A percentile compares a stretch with the other conserved stretches of the same genome.
Conservation (phyloP, 2,329 filamentous ascomycete genomes). For the Elsinoe perseae region DNA sequence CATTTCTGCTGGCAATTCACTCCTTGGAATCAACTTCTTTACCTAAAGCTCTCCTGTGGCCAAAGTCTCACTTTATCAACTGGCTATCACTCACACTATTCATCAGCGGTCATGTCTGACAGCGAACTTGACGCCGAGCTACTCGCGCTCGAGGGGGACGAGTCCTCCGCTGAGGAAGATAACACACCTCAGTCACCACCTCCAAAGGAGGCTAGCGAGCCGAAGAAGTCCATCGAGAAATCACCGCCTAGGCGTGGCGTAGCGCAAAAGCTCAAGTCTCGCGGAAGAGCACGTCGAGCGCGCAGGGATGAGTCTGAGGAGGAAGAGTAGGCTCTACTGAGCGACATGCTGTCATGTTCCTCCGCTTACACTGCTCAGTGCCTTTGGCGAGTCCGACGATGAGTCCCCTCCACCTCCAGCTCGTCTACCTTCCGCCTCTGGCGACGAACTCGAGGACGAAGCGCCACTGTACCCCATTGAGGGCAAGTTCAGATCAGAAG, state of each 20-base stretch:
- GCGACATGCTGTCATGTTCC: background rate
- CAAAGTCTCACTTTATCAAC: background rate
- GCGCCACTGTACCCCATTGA: constrained; percentile 75
- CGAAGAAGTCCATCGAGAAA: constrained; percentile 26
- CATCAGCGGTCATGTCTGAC: constrained; percentile 60
- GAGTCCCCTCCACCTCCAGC: constrained; percentile 41
- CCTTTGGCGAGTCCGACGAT: constrained; percentile 68
- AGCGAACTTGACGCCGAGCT: constrained; percentile 76
- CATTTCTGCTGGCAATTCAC: background rate
- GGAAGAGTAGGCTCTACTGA: constrained; percentile 61
- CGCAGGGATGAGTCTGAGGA: constrained; percentile 56
- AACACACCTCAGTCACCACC: constrained; percentile 50
- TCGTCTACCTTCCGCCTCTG: constrained; percentile 30
- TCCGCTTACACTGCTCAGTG: constrained; percentile 13
- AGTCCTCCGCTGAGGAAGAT: constrained; percentile 43
- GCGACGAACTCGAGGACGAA: constrained; percentile 44
- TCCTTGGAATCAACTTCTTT: background rate
- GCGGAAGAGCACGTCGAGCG: constrained; percentile 30
- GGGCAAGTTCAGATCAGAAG: constrained; percentile 61
- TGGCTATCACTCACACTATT: background rate
- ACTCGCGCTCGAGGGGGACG: constrained; percentile 75
- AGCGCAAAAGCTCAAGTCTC: constrained; percentile 40
- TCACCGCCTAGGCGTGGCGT: constrained; percentile 34
- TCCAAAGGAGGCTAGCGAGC: constrained; percentile 35
- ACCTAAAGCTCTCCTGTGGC: too few relatives aligned